Evolutionary conservation across 768 basidiomycete species (phyloP), one percentile per base, ranked within the genome.

Genomic region (Russula ochroleuca): DNA sequence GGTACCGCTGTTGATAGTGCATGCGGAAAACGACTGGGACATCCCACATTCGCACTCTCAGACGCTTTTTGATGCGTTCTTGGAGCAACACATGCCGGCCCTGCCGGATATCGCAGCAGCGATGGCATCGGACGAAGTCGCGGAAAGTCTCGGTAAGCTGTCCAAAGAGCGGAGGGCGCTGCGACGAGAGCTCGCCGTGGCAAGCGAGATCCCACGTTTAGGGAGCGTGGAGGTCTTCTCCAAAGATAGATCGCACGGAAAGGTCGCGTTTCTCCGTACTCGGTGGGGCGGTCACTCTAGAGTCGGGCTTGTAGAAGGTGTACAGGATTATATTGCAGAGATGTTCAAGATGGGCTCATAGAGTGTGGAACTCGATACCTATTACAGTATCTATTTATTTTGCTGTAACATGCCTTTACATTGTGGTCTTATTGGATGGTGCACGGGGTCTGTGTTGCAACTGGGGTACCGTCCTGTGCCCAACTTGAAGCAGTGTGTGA

Each of bases 1-100:
- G 67, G 81, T 83, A 0, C 85, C 87, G 10, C 80, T 90, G 8
- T 76, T 93, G 41, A 80, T 94, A 66, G 84, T 81, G 0, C 92
- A 94, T 72, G 84, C 92, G 8, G 77, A 80, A 64, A 79, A 92
- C 71, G 92, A 94, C 73, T 78, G 75, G 68, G 86, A 90, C 25
- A 92, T 94, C 52, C 85, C 86, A 0, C 78, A 83, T 67, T 76
- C 80, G 0, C 92, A 94, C 71, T 86, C 92, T 0, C 77, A 79
- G 15, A 74, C 77, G 0, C 81, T 94, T 25, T 92, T 92, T 73
- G 78, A 88, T 33, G 76, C 81, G 0, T 82, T 92, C 61, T 71
- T 90, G 35, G 84, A 85, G 23, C 83, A 83, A 0, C 75, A 81
- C 59, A 78, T 92, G 9, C 70, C 77, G 2, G 63, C 80, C 1